phyloP scores from a whole-genome alignment of 169 alveolate genomes.

The Plasmodium berghei region DNA sequence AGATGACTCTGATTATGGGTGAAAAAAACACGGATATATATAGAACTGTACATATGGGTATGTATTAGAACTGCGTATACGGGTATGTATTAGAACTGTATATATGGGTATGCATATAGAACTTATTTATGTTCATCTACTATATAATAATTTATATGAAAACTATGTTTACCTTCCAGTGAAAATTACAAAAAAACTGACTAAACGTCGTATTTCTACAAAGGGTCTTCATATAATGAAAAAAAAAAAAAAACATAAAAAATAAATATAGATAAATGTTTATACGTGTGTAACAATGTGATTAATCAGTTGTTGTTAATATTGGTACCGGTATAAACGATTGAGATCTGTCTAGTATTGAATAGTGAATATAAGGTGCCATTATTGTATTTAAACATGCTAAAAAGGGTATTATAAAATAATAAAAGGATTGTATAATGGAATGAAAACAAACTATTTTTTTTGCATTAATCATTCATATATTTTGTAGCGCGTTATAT shows the following conservation, averaged over 20 bases:
- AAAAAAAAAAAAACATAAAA: slow-evolving; percentile 3
- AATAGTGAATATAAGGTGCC: slow-evolving; percentile 59
- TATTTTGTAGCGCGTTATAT: no score
- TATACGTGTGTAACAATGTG: neutral
- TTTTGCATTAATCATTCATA: no score
- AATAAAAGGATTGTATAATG: neutral
- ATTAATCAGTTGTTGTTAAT: neutral
- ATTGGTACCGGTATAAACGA: slow-evolving; percentile 46
- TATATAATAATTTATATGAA: neutral
- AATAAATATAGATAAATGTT: neutral
- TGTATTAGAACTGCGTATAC: neutral
- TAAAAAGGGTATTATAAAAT: slow-evolving; percentile 26
- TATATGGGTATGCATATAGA: neutral
- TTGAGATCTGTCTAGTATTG: slow-evolving; percentile 62
- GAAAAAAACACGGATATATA: neutral
- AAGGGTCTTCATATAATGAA: slow-evolving; percentile 17
- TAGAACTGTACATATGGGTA: neutral
- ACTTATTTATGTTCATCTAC: no score
- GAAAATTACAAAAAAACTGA: slow-evolving; percentile 48
- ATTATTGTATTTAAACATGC: slow-evolving; percentile 71
- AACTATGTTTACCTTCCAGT: slow-evolving; percentile 53
- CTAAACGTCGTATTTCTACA: slow-evolving; percentile 44
- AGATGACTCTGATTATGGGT: slow-evolving; percentile 23
- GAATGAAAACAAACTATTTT: neutral
- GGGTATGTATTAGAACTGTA: neutral